Evolutionary conservation across 306 rosid species (phyloP), one percentile per base, ranked within the genome.

Genomic region (Aeschynomene evenia): DNA sequence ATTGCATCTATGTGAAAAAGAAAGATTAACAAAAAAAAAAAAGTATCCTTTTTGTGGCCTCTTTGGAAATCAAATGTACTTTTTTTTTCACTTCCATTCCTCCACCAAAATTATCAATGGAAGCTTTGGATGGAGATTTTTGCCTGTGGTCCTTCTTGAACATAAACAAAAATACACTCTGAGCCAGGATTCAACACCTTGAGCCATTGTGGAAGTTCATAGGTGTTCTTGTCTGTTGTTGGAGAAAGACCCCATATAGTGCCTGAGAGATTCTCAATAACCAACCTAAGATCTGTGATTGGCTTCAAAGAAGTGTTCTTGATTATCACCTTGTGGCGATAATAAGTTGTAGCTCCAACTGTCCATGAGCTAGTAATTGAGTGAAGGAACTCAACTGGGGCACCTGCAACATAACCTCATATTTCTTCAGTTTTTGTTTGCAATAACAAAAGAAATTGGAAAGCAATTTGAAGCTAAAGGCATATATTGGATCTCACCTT

Each of bases 81-180:
- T 53, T 31, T 13, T 49, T 40, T 53, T 31, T 13, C 15, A 52
- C 16, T 50, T 39, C 29, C 54, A 9, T 29, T 0, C 3, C 33
- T 62, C 39, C 60, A 37, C 7, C 36, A 68, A 66, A 68, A 49
- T 20, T 37, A 37, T 85, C 63, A 92, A 46, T 77, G 88, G 80
- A 87, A 83, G 86, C 88, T 84, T 33, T 53, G 68, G 45, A 89
- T 75, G 2, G 78, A 60, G 46, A 92, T 75, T 56, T 50, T 74
- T 14, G 96, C 98, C 43, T 81, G 98, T 13, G 96, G 92, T 21
- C 98, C 98, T 1, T 85, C 92, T 77, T 92, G 98, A 29, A 92
- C 83, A 73, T 92, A 88, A 26, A 92, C 85, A 63, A 86, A 89
- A 7, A 37, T 54, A 80, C 79, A 81, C 39, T 84, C 84, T 3